phyloP scores from a whole-genome alignment of 2,329 filamentous ascomycete species.

The Exophiala sideris region DNA sequence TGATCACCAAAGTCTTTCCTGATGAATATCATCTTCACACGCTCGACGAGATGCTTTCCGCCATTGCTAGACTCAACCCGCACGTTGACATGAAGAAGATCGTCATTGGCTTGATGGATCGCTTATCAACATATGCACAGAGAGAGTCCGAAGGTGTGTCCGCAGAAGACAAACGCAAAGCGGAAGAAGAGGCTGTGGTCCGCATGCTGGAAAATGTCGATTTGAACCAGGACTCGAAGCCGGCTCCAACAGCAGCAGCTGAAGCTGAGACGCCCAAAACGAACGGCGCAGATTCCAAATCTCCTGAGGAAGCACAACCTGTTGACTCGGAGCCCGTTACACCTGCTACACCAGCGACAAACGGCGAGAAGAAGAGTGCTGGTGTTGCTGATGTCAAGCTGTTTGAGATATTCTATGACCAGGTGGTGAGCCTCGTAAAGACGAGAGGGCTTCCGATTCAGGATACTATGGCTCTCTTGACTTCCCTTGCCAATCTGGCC shows the following conservation, averaged over 20 bases:
- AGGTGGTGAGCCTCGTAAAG: constrained; percentile 90
- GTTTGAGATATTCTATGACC: constrained; percentile 95
- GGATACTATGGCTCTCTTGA: constrained; percentile 87
- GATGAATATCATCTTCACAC: constrained; percentile 98
- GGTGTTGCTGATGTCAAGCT: constrained; percentile 69
- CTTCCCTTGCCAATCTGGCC: constrained; percentile 90
- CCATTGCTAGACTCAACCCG: constrained; percentile 87
- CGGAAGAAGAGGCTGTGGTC: constrained; percentile 78
- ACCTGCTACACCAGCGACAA: constrained; percentile 30
- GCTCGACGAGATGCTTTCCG: constrained; percentile 88
- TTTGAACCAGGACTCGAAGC: constrained; percentile 44
- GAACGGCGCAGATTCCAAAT: constrained; percentile 34
- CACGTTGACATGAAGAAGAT: constrained; percentile 98
- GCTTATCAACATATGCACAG: constrained; percentile 90
- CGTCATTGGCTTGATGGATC: constrained; percentile 96
- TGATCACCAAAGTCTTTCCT: constrained; percentile 97
- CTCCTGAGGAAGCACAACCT: constrained; percentile 29
- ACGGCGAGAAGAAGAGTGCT: constrained; percentile 34
- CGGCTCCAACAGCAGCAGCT: constrained; percentile 33
- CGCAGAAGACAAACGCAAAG: constrained; percentile 69
- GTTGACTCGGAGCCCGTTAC: constrained; percentile 32
- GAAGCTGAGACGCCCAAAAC: constrained; percentile 24
- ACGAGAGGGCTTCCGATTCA: constrained; percentile 87
- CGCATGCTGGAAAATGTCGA: constrained; percentile 74
- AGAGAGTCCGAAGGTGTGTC: constrained; percentile 70